phyloP scores from a whole-genome alignment of 176 grass and related monocot genomes.

The Bonia amplexicaulis region DNA sequence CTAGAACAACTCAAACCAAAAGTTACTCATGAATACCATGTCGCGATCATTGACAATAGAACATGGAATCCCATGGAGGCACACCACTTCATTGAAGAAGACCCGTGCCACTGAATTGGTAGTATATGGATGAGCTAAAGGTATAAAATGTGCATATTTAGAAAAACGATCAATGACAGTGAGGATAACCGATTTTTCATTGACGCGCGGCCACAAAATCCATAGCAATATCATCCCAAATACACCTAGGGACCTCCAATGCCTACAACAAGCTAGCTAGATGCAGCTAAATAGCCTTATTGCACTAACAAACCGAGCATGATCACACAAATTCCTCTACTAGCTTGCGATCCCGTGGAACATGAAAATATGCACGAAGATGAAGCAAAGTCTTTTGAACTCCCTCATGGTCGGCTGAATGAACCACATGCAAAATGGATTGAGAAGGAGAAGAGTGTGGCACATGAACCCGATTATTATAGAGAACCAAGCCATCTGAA shows the following conservation, averaged over 20 bases:
- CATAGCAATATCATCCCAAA: not conserved
- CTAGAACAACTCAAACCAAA: not conserved
- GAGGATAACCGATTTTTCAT: not conserved
- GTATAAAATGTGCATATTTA: not conserved
- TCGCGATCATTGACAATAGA: not conserved
- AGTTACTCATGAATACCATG: not conserved
- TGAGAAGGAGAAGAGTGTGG: not conserved
- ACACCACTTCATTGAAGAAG: not conserved
- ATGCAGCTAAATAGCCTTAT: not conserved
- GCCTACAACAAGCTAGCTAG: not conserved
- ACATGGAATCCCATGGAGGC: not conserved
- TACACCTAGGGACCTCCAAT: not conserved
- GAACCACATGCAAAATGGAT: fast-evolving
- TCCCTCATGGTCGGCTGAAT: not conserved
- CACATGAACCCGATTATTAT: not conserved
- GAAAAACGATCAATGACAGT: not conserved
- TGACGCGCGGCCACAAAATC: not conserved
- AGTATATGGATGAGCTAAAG: no score
- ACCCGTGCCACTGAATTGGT: not conserved
- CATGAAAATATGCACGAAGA: not conserved
- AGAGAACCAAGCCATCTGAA: not conserved
- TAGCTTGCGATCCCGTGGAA: not conserved
- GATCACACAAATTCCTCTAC: not conserved
- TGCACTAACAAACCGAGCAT: not conserved
- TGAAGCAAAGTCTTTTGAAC: not conserved